phyloP scores from a whole-genome alignment of 2,329 filamentous ascomycete species.

The Colletotrichum tropicale region DNA sequence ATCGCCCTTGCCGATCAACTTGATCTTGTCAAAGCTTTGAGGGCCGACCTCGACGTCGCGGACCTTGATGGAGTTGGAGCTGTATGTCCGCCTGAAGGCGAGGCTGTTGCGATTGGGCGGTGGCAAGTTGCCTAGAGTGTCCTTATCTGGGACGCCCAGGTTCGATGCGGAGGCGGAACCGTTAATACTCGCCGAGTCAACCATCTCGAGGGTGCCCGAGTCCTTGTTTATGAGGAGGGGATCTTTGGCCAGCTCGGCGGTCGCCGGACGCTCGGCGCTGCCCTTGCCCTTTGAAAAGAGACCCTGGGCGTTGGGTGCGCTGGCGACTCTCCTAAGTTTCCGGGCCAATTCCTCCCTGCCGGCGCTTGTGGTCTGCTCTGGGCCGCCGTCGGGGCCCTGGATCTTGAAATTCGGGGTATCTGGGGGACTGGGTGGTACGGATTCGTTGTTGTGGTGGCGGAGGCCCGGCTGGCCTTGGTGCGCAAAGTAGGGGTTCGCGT shows the following conservation, averaged over 20 bases:
- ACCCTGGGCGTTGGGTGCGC: conserved; percentile 95
- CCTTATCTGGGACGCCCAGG: conserved; percentile 45
- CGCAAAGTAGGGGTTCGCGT: conserved; percentile 96
- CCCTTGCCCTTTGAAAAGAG: conserved; percentile 71
- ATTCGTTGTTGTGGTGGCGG: conserved; percentile 93
- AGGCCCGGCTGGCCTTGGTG: conserved; percentile 94
- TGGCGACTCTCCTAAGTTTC: conserved; percentile 91
- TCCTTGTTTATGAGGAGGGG: conserved; percentile 67
- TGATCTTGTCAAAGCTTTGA: conserved; percentile 98
- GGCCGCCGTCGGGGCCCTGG: conserved; percentile 67
- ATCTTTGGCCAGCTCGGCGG: conserved; percentile 86
- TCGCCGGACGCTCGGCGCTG: conserved; percentile 74
- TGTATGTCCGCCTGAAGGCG: conserved; percentile 93
- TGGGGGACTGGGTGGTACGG: conserved; percentile 89
- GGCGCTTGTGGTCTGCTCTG: conserved; percentile 72
- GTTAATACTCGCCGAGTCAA: conserved; percentile 45
- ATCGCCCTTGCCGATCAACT: conserved; percentile 97
- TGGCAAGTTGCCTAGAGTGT: conserved; percentile 65
- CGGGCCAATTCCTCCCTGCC: conserved; percentile 94
- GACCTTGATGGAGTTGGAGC: conserved; percentile 99
- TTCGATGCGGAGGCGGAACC: conserved; percentile 28
- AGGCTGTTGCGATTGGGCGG: conserved; percentile 71
- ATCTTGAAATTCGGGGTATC: conserved; percentile 84
- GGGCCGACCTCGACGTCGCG: conserved; percentile 96
- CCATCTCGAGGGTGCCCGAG: conserved; percentile 48